These are phyloP conservation scores for Taphrina deformans DNA, from an alignment of 1,139 yeast genomes.

Conservation along the genomic window DNA sequence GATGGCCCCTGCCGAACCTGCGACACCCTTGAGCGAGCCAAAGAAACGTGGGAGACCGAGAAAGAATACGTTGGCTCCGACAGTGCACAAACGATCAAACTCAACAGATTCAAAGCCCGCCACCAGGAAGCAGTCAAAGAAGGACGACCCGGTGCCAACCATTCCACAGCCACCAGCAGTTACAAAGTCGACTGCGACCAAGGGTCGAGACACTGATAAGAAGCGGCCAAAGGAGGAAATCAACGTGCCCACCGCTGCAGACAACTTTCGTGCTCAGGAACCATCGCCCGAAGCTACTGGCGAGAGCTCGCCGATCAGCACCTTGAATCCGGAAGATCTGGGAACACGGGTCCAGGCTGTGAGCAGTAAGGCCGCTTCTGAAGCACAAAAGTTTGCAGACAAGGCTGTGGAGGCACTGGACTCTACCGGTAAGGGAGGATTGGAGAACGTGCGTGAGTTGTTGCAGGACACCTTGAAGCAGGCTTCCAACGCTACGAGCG, in stretches of 20 bases:
- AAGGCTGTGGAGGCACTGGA: slow-evolving; percentile 26
- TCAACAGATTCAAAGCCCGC: slow-evolving; percentile 24
- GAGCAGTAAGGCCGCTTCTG: not conserved
- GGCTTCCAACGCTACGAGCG: not conserved
- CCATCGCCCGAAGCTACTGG: not conserved
- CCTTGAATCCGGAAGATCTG: slow-evolving; percentile 5
- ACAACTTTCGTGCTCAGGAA: slow-evolving; percentile 3
- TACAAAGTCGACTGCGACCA: not conserved
- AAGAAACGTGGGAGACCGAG: slow-evolving; percentile 29
- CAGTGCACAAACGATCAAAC: slow-evolving; percentile 18
- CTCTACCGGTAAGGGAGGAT: not conserved
- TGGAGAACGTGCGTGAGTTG: not conserved
- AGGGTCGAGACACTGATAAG: not conserved
- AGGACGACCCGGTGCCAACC: not conserved
- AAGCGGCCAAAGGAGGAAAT: not conserved
- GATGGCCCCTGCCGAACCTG: not conserved
- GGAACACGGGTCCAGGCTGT: slow-evolving; percentile 12
- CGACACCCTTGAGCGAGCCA: slow-evolving; percentile 21
- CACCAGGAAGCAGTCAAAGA: not conserved
- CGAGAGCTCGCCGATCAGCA: not conserved
- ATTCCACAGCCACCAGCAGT: slow-evolving; percentile 3
- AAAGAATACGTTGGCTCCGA: slow-evolving; percentile 4
- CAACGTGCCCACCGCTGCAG: slow-evolving; percentile 20
- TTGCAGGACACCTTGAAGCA: slow-evolving; percentile 1
- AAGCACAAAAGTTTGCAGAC: slow-evolving; percentile 12